phyloP scores from a whole-genome alignment of 139 green algal species.

The Chlamydomonas schloesseri region DNA sequence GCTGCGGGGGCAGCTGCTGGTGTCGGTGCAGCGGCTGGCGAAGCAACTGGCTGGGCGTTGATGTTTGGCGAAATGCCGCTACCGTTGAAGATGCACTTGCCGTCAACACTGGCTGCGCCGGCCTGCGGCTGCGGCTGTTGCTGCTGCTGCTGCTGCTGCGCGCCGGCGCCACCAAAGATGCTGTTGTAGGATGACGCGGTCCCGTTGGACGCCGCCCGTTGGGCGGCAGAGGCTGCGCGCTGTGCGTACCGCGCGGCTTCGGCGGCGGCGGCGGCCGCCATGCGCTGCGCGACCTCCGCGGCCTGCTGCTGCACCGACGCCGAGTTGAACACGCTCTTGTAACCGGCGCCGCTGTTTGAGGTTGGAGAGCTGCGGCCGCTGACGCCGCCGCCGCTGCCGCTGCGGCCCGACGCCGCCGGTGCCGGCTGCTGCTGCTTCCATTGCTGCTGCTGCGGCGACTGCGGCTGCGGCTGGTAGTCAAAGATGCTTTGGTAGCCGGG shows the following conservation, averaged over 20 bases:
- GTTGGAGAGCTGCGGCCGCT: not conserved
- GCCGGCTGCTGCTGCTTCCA: not conserved
- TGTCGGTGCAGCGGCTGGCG: not conserved
- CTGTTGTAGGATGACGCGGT: not conserved
- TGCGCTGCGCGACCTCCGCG: not conserved
- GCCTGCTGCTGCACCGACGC: not conserved
- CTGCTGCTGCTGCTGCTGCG: not conserved
- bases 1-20: not conserved
- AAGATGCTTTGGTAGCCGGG: not conserved
- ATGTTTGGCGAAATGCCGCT: constrained; percentile 5
- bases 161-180: constrained; percentile 7
- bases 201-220: not conserved
- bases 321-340: not conserved
- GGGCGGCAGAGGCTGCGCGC: too few relatives aligned
- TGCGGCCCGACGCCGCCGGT: too few relatives aligned
- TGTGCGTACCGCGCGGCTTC: too few relatives aligned
- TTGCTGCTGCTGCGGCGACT: not conserved
- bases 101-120: not conserved
- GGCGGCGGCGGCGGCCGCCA: too few relatives aligned
- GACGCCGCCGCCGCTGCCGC: too few relatives aligned
- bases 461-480: not conserved
- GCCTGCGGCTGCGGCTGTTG: not conserved
- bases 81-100: constrained; percentile 31
- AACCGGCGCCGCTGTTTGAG: not conserved
- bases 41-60: not conserved